phyloP scores from a whole-genome alignment of 129 eudicot genomes.

The Daucus carota region DNA sequence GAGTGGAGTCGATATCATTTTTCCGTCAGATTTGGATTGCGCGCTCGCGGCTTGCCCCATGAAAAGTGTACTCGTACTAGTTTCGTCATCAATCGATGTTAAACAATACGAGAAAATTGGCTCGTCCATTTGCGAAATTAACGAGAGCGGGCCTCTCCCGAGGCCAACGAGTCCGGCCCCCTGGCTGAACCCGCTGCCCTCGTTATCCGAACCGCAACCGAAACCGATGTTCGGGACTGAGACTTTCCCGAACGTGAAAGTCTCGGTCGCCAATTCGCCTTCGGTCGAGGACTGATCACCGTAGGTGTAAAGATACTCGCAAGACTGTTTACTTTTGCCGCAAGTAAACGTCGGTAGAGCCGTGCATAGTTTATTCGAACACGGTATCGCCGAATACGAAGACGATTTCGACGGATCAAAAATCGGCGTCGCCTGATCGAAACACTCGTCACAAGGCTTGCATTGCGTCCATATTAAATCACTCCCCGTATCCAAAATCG shows the following conservation, averaged over 20 bases:
- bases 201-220: conserved; percentile 77
- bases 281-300: conserved; percentile 72
- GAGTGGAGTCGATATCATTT: conserved; percentile 45
- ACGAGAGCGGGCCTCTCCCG: conserved; percentile 77
- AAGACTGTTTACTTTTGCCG: conserved; percentile 24
- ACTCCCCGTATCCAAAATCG: conserved; percentile 84
- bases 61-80: conserved; percentile 37
- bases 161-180: conserved; percentile 87
- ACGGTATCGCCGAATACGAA: conserved; percentile 40
- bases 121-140: conserved; percentile 64
- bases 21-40: background rate
- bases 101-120: conserved; percentile 76
- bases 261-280: conserved; percentile 64
- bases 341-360: conserved; percentile 44
- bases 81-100: conserved; percentile 43
- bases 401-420: conserved; percentile 67
- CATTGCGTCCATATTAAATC: conserved; percentile 92
- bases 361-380: conserved; percentile 47
- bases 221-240: conserved; percentile 47
- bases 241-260: conserved; percentile 49
- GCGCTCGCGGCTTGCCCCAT: conserved; percentile 43
- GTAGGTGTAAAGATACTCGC: conserved; percentile 59
- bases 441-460: conserved; percentile 70
- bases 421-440: conserved; percentile 52
- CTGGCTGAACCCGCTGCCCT: conserved; percentile 66